phyloP scores from a whole-genome alignment of 257 asterid genomes.

The Henckelia pumila region DNA sequence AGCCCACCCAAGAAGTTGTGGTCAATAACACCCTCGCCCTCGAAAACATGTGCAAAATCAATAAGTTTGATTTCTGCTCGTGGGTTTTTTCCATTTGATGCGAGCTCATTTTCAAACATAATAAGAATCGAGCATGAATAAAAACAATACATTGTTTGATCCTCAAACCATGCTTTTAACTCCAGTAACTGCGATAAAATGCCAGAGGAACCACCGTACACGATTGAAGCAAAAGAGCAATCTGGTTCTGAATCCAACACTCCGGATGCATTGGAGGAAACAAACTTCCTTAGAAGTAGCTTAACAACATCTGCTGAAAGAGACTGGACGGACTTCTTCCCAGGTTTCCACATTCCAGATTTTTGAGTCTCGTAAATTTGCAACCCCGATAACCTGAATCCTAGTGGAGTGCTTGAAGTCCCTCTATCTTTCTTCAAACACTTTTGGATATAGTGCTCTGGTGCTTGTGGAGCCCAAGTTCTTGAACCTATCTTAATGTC shows the following conservation, averaged over 20 bases:
- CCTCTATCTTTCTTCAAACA: slow-evolving; percentile 30
- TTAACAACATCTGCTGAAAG: slow-evolving; percentile 55
- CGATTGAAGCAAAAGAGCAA: slow-evolving; percentile 71
- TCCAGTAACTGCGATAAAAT: slow-evolving; percentile 72
- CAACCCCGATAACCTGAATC: slow-evolving; percentile 80
- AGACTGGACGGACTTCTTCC: slow-evolving; percentile 37
- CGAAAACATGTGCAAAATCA: slow-evolving; percentile 84
- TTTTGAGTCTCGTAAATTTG: slow-evolving; percentile 46
- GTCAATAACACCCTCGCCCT: slow-evolving; percentile 68
- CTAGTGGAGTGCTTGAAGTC: slow-evolving; percentile 56
- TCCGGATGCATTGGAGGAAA: slow-evolving; percentile 45
- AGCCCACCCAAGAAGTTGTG: slow-evolving; percentile 91
- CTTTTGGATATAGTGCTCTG: slow-evolving; percentile 58
- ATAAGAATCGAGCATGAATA: slow-evolving; percentile 67
- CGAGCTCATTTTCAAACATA: slow-evolving; percentile 67
- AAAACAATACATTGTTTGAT: slow-evolving; percentile 73
- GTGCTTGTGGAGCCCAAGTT: slow-evolving; percentile 73
- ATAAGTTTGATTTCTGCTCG: slow-evolving; percentile 62
- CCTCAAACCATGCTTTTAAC: slow-evolving; percentile 92
- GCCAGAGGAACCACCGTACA: slow-evolving; percentile 79
- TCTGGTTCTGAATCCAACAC: slow-evolving; percentile 47
- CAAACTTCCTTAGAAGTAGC: slow-evolving; percentile 54
- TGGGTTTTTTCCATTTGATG: slow-evolving; percentile 45
- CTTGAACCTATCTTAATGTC: slow-evolving; percentile 89
- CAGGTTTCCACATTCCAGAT: slow-evolving; percentile 66